Percentiles rank a stretch among this genome's conserved stretches.
These are phyloP conservation scores for Piper longum DNA, from an alignment of 164 flowering plant genomes.

Conservation along the genomic window DNA sequence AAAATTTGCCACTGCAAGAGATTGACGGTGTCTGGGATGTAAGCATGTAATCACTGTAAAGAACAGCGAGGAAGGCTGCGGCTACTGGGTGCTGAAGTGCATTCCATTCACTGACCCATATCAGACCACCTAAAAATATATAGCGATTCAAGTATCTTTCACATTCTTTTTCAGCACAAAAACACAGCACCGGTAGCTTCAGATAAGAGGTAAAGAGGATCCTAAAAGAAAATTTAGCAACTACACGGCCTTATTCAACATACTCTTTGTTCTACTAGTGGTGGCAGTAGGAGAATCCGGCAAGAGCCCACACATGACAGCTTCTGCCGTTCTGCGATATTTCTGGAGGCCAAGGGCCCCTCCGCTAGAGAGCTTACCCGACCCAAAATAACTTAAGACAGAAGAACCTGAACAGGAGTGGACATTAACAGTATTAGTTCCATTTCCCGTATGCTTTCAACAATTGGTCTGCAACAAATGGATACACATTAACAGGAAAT, in stretches of 20 bases:
- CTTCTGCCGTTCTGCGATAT: constrained; percentile 77
- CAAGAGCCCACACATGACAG: constrained; percentile 86
- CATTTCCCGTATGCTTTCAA: too few species aligned
- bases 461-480: too few species aligned
- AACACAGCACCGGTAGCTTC: too few species aligned
- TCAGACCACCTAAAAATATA: constrained; percentile 56
- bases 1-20: constrained; percentile 39
- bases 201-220: too few species aligned
- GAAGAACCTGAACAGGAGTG: constrained; percentile 36
- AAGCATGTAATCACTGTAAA: constrained; percentile 95
- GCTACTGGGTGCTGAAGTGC: constrained; percentile 90
- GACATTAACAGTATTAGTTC: not conserved
- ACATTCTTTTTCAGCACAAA: too few species aligned
- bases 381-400: constrained; percentile 62
- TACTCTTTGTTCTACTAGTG: constrained; percentile 72
- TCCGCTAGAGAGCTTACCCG: constrained; percentile 24
- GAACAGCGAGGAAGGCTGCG: constrained; percentile 70
- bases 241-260: not conserved
- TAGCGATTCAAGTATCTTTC: not conserved
- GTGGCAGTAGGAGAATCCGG: constrained; percentile 89
- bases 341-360: constrained; percentile 30
- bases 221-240: too few species aligned
- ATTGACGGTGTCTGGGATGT: constrained; percentile 40
- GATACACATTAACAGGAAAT: too few species aligned
- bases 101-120: constrained; percentile 87